phyloP scores from a whole-genome alignment of 768 basidiomycete genomes.

The Leccinum fibrillosum region DNA sequence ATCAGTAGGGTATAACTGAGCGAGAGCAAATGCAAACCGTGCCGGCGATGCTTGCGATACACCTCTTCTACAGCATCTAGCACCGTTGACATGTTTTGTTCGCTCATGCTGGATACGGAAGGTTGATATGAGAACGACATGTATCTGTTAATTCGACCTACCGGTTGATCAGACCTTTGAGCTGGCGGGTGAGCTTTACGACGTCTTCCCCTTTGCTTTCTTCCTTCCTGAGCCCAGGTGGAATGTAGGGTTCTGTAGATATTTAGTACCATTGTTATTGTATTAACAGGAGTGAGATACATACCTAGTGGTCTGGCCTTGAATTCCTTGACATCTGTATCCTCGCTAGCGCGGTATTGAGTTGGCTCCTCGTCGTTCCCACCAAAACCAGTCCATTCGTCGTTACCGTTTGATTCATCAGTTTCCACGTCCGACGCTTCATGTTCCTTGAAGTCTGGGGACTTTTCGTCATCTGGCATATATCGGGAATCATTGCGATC shows the following conservation, averaged over 20 bases:
- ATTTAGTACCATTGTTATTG: background rate
- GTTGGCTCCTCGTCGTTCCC: constrained; percentile 2
- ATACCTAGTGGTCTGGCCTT: constrained; percentile 10
- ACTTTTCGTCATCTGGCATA: background rate
- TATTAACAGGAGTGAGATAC: constrained; percentile 1
- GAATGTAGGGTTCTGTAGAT: constrained; percentile 60
- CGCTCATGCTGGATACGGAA: constrained; percentile 63
- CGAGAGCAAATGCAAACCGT: constrained; percentile 50
- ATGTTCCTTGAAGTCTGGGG: constrained; percentile 4
- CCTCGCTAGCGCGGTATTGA: background rate
- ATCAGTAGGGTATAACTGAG: constrained; percentile 7
- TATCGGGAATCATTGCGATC: background rate
- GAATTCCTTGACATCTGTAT: background rate
- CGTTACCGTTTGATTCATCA: constrained; percentile 22
- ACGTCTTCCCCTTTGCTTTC: constrained; percentile 33
- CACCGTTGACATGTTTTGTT: constrained; percentile 81
- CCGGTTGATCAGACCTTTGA: constrained; percentile 91
- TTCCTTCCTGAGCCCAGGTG: constrained; percentile 69
- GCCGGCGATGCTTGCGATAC: constrained; percentile 72
- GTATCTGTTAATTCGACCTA: constrained; percentile 27
- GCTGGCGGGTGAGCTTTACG: constrained; percentile 63
- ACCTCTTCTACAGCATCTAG: constrained; percentile 69
- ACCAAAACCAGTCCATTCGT: constrained; percentile 40
- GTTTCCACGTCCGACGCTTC: constrained; percentile 15
- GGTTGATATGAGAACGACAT: background rate